phyloP scores from a whole-genome alignment of 2,329 filamentous ascomycete genomes.

The Ramularia collo-cygni region DNA sequence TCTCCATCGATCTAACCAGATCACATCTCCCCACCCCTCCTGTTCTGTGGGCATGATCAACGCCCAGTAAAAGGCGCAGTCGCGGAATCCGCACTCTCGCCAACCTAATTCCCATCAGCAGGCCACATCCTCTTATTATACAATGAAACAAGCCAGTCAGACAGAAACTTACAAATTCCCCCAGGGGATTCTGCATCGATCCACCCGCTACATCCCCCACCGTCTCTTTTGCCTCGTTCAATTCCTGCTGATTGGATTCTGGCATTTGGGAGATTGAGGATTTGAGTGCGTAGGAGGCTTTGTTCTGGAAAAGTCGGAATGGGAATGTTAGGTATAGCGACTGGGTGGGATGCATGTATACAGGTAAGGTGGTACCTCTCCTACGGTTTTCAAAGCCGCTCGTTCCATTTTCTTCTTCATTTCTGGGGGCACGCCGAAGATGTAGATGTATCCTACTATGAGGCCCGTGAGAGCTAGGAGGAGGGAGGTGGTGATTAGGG shows the following conservation, averaged over 20 bases:
- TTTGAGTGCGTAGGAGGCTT: conserved; percentile 33
- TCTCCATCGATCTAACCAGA: no score
- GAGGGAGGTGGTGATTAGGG: conserved; percentile 19
- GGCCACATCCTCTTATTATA: not conserved
- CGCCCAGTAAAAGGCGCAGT: conserved; percentile 22
- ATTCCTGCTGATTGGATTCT: conserved; percentile 29
- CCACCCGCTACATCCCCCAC: conserved; percentile 28
- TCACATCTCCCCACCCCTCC: not conserved
- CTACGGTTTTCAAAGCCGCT: conserved; percentile 45
- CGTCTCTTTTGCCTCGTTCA: conserved; percentile 30
- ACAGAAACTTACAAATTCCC: conserved; percentile 21
- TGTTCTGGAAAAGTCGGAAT: no score
- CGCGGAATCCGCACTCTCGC: conserved; percentile 20
- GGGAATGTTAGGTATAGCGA: not conserved
- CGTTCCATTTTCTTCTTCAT: conserved; percentile 42
- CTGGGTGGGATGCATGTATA: not conserved
- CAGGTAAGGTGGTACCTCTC: conserved; percentile 28
- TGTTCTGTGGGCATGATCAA: conserved; percentile 3
- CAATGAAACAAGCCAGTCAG: no score
- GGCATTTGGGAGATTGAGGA: conserved; percentile 24
- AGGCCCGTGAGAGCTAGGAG: conserved; percentile 32
- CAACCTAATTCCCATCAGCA: conserved; percentile 10
- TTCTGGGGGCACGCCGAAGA: conserved; percentile 44
- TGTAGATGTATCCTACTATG: conserved; percentile 35
- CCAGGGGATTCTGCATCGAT: conserved; percentile 32